Evolutionary conservation across 2,329 filamentous ascomycete genomes (phyloP), one percentile per base, ranked within the genome.

Genomic region (Neocucurbitaria cava): DNA sequence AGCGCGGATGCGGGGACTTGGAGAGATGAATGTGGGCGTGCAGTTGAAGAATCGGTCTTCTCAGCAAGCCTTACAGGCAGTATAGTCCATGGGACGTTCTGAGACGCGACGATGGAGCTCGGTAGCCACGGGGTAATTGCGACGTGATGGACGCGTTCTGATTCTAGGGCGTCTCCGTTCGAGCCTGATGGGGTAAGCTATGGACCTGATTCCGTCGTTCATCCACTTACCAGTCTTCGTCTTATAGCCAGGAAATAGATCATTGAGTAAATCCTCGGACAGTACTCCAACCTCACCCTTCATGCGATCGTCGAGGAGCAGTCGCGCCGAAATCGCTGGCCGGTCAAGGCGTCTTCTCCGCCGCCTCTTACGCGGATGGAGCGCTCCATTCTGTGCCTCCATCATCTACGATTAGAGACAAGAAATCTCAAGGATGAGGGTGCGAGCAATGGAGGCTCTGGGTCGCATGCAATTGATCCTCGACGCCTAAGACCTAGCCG

Each of bases 261-360:
- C 90, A 42, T 84, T 81, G 68, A 93, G 92, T 46, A 99, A 82
- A 75, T 96, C 92, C 68, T 92, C 89, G 11, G 94, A 96, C 48
- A 98, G 77, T 61, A 95, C 85, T 59, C 92, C 95, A 58, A 93
- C 84, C 71, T 96, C 91, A 48, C 91, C 91, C 77, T 89, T 91
- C 67, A 96, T 83, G 74, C 90, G 89, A 71, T 92, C 90, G 76
- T 96, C 92, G 52, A 97, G 85, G 33, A 96, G 84, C 46, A 98
- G 82, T 53, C 90, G 87, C 52, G 92, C 93, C 54, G 90, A 84
- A 54, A 96, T 83, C 39, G 93, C 84, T 7, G 89, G 84, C 74
- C 90, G 92, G 74, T 95, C 80, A 49, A 79, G 75, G 51, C 80
- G 76, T 61, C 83, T 81, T 69, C 81, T 79, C 64, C 83, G 80